Conservation (phyloP, 495 filamentous ascomycete genomes). For the Annulohypoxylon maeteangense region DNA sequence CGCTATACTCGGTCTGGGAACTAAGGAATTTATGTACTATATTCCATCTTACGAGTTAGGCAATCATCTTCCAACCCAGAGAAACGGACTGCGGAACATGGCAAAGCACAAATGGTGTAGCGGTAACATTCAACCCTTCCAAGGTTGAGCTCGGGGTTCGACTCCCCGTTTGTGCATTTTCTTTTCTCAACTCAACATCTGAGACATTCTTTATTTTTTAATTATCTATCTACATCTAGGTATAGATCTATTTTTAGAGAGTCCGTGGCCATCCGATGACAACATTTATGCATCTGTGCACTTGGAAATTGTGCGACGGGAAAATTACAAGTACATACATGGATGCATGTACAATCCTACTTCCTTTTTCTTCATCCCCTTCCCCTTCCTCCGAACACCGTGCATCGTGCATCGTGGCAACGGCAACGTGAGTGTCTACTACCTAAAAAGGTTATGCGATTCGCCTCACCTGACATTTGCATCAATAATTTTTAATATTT, state of each 20-base stretch:
- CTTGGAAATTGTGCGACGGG: background rate
- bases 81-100: background rate
- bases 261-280: background rate
- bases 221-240: background rate
- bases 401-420: background rate
- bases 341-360: background rate
- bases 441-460: background rate
- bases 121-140: conserved; percentile 43
- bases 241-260: background rate
- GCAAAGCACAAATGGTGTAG: conserved; percentile 36
- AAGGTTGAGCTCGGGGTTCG: conserved; percentile 43
- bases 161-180: conserved; percentile 32
- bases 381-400: background rate
- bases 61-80: too few relatives aligned
- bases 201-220: background rate
- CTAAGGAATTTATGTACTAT: background rate
- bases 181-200: background rate
- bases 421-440: background rate
- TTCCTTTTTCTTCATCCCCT: background rate
- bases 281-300: background rate
- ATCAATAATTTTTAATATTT: background rate
- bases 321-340: background rate
- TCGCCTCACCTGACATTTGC: conserved; percentile 5
- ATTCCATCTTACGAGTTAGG: too few relatives aligned
- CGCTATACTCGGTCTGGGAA: background rate